Evolutionary conservation across 208 protist species (phyloP).

Genomic region (Vickermania spadyakhi): DNA sequence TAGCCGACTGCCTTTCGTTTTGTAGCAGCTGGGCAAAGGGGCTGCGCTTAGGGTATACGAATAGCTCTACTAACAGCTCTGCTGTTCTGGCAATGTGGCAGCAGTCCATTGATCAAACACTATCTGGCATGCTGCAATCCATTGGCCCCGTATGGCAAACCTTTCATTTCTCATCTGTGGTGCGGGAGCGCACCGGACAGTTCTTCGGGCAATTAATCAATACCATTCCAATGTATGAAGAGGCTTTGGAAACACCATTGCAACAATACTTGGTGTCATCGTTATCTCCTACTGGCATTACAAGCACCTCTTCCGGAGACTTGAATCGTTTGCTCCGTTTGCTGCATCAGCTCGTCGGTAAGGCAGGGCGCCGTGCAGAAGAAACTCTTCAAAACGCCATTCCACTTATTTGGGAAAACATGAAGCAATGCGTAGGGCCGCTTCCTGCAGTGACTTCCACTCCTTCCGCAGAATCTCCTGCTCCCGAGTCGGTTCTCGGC

Average conservation of each 20-base stretch:
- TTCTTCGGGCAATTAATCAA: conserved; percentile 24
- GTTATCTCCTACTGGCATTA: conserved; percentile 11
- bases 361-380: conserved; percentile 20
- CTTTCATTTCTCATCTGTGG: conserved; percentile 1
- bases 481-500: background rate
- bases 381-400: conserved; percentile 21
- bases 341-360: conserved; percentile 52
- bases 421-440: conserved; percentile 6
- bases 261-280: conserved; percentile 31
- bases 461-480: background rate
- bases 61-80: background rate
- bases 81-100: background rate
- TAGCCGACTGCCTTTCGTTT: background rate
- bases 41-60: background rate
- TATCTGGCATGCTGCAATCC: background rate
- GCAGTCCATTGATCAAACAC: background rate
- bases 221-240: conserved; percentile 12
- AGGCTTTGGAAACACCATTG: conserved; percentile 24
- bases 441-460: background rate
- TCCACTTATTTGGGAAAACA: conserved; percentile 32
- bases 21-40: background rate
- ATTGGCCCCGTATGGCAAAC: background rate
- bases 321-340: conserved; percentile 55
- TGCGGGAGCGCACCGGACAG: conserved; percentile 16
- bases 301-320: conserved; percentile 14